Percentiles rank a stretch among this genome's conserved stretches.
Conservation (phyloP, 1,284 basidiomycete species). For the Meripilus lineatus region DNA sequence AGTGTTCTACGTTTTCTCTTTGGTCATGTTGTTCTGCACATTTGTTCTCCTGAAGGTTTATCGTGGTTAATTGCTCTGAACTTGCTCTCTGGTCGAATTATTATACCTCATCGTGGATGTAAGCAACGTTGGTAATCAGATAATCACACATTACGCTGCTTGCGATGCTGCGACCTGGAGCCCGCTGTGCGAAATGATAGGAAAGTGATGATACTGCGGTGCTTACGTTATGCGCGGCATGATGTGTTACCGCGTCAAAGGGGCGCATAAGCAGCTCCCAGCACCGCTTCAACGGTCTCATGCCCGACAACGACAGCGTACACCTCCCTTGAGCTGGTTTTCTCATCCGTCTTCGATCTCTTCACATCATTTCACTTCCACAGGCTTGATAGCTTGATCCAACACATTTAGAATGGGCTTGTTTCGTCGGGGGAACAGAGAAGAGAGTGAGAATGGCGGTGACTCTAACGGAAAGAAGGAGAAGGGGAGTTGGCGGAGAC, state of each 20-base stretch:
- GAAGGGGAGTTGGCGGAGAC: constrained; percentile 82
- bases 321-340: constrained; percentile 5
- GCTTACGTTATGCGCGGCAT: not conserved
- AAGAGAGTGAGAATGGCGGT: constrained; percentile 17
- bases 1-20: constrained; percentile 77
- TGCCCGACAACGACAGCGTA: not conserved
- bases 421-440: constrained; percentile 32
- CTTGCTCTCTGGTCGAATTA: too few relatives aligned
- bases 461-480: constrained; percentile 57
- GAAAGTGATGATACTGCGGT: not conserved
- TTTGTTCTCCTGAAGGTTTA: constrained; percentile 25
- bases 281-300: not conserved
- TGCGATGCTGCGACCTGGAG: too few relatives aligned
- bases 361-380: not conserved
- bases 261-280: not conserved
- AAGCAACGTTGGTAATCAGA: too few relatives aligned
- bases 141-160: too few relatives aligned
- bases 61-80: constrained; percentile 20
- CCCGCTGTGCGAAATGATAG: too few relatives aligned
- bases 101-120: too few relatives aligned
- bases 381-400: not conserved
- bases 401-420: constrained; percentile 31
- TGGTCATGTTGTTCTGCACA: constrained; percentile 24
- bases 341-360: not conserved
- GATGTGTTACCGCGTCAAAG: not conserved